Percentiles rank a stretch among this genome's conserved stretches.
Conservation (phyloP, 2,329 filamentous ascomycete species). For the Drechslerella stenobrocha region DNA sequence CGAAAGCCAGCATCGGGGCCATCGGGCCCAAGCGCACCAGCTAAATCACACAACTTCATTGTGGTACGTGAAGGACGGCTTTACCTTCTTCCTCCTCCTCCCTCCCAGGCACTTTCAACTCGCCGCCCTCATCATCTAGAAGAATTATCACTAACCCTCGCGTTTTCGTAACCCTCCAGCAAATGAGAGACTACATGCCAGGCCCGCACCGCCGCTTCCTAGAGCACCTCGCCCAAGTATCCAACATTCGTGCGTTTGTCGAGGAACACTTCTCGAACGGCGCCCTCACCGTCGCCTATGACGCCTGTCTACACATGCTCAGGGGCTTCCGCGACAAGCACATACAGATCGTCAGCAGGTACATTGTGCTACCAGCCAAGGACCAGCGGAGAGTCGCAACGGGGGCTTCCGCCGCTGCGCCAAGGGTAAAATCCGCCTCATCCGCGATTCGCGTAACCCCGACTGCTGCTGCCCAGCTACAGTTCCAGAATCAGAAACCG, state of each 20-base stretch:
- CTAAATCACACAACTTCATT: constrained; percentile 81
- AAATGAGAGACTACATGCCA: constrained; percentile 98
- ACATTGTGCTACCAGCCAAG: constrained; percentile 84
- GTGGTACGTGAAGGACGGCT: constrained; percentile 60
- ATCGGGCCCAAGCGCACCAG: constrained; percentile 46
- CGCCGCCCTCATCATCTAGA: not conserved
- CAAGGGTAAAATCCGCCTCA: constrained; percentile 56
- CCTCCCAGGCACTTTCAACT: too few relatives aligned
- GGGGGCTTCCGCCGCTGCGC: constrained; percentile 37
- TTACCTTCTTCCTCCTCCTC: not conserved
- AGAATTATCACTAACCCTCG: not conserved
- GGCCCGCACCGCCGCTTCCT: constrained; percentile 88
- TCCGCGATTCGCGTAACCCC: constrained; percentile 55
- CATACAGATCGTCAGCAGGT: constrained; percentile 92
- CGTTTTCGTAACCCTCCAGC: constrained; percentile 53
- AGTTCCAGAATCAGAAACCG: constrained; percentile 6
- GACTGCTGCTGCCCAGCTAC: not conserved
- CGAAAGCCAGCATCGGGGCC: constrained; percentile 57
- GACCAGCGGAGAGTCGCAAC: constrained; percentile 53
- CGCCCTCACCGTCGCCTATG: constrained; percentile 77
- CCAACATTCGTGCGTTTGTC: constrained; percentile 84
- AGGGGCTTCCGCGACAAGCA: constrained; percentile 84
- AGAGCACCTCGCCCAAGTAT: constrained; percentile 72
- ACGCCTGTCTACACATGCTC: constrained; percentile 82
- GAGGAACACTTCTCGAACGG: constrained; percentile 62